These are phyloP conservation scores for Platanus orientalis DNA, from an alignment of 164 flowering plant species.

Conservation along the genomic window DNA sequence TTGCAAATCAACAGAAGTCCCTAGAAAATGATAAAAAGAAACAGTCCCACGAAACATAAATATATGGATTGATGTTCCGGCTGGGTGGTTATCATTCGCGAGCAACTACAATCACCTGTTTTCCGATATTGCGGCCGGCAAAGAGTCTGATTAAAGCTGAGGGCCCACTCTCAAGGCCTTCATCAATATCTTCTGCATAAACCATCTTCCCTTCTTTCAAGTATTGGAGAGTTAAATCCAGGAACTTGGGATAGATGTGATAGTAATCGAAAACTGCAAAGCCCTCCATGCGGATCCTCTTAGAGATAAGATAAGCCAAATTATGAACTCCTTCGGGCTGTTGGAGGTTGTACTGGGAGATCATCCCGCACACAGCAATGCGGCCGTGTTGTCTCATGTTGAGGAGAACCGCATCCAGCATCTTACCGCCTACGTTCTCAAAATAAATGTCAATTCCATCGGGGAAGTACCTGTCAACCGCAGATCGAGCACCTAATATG, in stretches of 20 bases:
- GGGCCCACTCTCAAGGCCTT: constrained; percentile 28
- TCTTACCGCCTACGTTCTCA: too few species aligned
- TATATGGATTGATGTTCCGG: too few species aligned
- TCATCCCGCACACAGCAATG: too few species aligned
- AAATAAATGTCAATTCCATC: constrained; percentile 25
- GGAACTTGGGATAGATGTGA: constrained; percentile 24
- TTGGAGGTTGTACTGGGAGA: constrained; percentile 25
- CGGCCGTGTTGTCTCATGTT: too few species aligned
- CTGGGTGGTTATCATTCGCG: too few species aligned
- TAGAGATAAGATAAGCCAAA: constrained; percentile 11
- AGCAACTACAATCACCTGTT: constrained; percentile 25
- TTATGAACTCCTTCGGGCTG: constrained; percentile 22
- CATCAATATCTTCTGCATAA: constrained; percentile 25
- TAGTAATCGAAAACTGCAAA: constrained; percentile 12
- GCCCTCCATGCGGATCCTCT: constrained; percentile 24
- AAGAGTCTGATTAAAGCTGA: constrained; percentile 27
- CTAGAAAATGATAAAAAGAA: too few species aligned
- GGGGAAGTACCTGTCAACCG: constrained; percentile 26
- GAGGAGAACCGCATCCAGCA: too few species aligned
- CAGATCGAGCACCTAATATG: too few species aligned
- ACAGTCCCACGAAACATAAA: too few species aligned
- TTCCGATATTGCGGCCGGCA: constrained; percentile 27
- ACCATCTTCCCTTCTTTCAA: constrained; percentile 22
- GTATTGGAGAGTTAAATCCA: constrained; percentile 12
- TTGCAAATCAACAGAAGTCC: too few species aligned